These are phyloP conservation scores for Trapa bicornis DNA, from an alignment of 345 rosid species.

Conservation along the genomic window DNA sequence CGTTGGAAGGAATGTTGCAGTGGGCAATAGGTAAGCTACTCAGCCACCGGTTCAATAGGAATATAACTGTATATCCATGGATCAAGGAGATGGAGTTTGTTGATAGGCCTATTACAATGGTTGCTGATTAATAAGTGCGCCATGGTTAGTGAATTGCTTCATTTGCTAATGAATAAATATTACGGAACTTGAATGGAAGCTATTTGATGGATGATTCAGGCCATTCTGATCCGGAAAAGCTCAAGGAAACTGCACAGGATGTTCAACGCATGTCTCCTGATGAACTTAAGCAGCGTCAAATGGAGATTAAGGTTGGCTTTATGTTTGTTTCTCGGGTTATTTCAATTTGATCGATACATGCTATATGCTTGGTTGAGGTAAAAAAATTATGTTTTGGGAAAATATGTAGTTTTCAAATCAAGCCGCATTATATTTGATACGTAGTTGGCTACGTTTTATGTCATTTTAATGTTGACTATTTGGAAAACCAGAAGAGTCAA, in stretches of 20 bases:
- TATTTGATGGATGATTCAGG: constrained; percentile 28
- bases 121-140: background rate
- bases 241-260: constrained; percentile 68
- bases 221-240: constrained; percentile 69
- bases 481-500: background rate
- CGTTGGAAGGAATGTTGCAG: constrained; percentile 84
- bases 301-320: constrained; percentile 58
- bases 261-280: constrained; percentile 42
- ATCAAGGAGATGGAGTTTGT: background rate
- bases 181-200: background rate
- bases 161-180: background rate
- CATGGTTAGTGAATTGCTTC: background rate
- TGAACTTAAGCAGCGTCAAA: constrained; percentile 68
- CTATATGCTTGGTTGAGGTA: background rate
- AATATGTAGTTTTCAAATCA: background rate
- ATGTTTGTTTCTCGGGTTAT: background rate
- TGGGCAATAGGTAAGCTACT: constrained; percentile 73
- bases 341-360: background rate
- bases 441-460: background rate
- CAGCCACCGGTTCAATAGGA: background rate
- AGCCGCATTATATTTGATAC: background rate
- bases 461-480: background rate
- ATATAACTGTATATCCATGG: background rate
- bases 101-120: background rate
- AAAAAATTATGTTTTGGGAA: background rate